Evolutionary conservation across 2,329 filamentous ascomycete genomes (phyloP).

Genomic region (Calonectria henricotiae): DNA sequence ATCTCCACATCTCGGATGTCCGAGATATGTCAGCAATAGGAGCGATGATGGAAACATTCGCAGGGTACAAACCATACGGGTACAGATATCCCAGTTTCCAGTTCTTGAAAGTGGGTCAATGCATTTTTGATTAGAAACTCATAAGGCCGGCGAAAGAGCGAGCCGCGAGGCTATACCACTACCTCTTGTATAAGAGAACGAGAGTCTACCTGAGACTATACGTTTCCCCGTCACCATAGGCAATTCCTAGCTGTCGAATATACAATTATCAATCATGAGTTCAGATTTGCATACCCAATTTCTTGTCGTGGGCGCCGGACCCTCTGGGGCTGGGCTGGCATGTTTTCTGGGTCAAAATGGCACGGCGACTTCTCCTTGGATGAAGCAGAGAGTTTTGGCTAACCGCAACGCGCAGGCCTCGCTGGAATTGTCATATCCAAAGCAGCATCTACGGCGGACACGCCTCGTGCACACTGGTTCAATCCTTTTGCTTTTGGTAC

Average conservation of each 20-base stretch:
- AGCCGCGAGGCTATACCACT: too few species aligned
- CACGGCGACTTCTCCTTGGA: conserved; percentile 42
- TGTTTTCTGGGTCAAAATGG: conserved; percentile 69
- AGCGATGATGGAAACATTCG: too few species aligned
- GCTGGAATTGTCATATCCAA: conserved; percentile 70
- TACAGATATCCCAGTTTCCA: too few species aligned
- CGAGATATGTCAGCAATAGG: neutral
- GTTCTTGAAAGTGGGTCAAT: too few species aligned
- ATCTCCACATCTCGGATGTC: conserved; percentile 10
- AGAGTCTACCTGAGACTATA: too few species aligned
- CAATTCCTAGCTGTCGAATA: too few species aligned
- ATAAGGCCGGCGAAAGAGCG: too few species aligned
- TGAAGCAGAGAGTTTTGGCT: neutral
- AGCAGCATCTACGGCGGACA: conserved; percentile 68
- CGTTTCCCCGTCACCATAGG: too few species aligned
- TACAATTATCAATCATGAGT: neutral
- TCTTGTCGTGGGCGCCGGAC: conserved; percentile 68
- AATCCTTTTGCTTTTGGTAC: conserved; percentile 54
- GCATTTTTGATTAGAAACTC: too few species aligned
- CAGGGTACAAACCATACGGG: too few species aligned
- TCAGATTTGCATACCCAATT: conserved; percentile 44
- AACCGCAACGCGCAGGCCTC: conserved; percentile 56
- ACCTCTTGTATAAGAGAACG: too few species aligned
- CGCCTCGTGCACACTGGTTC: conserved; percentile 69
- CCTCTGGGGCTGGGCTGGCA: conserved; percentile 70